Percentiles rank a stretch among this genome's conserved stretches.
phyloP scores from a whole-genome alignment of 306 rosid species.

The Quercus mongolica region DNA sequence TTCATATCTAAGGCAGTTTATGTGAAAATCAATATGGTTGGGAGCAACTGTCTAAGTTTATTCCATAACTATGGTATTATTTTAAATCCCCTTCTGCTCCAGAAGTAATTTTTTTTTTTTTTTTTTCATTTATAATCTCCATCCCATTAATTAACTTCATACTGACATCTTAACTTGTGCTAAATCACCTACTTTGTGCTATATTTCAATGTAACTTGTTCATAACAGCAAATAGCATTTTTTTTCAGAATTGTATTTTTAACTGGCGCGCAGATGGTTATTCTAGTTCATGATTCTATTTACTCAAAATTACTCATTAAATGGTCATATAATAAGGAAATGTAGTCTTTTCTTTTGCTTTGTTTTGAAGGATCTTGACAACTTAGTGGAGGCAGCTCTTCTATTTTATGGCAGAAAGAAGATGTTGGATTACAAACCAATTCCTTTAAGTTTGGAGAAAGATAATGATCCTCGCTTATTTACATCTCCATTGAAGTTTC shows the following conservation, averaged over 20 bases:
- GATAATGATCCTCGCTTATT: slow-evolving; percentile 83
- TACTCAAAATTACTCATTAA: not conserved
- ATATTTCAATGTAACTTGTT: not conserved
- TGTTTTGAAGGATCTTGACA: slow-evolving; percentile 77
- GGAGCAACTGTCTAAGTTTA: not conserved
- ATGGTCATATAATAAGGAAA: slow-evolving; percentile 14
- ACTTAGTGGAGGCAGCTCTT: slow-evolving; percentile 94
- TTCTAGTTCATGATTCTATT: not conserved
- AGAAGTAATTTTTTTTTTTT: not conserved
- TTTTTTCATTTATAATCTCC: not conserved
- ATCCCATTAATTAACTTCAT: not conserved
- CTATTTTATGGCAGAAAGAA: slow-evolving; percentile 71
- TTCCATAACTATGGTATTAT: not conserved
- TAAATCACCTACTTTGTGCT: not conserved
- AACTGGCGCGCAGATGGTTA: not conserved
- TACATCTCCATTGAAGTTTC: slow-evolving; percentile 90
- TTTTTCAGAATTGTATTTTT: not conserved
- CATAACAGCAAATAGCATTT: not conserved
- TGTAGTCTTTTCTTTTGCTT: not conserved
- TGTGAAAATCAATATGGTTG: not conserved
- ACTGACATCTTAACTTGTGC: not conserved
- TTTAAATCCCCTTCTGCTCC: not conserved
- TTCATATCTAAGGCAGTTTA: not conserved
- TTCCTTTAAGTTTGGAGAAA: slow-evolving; percentile 73
- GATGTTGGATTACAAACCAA: slow-evolving; percentile 58